These are phyloP conservation scores for Paramecium sexaurelia DNA, from an alignment of 73 alveolate genomes.

Conservation along the genomic window DNA sequence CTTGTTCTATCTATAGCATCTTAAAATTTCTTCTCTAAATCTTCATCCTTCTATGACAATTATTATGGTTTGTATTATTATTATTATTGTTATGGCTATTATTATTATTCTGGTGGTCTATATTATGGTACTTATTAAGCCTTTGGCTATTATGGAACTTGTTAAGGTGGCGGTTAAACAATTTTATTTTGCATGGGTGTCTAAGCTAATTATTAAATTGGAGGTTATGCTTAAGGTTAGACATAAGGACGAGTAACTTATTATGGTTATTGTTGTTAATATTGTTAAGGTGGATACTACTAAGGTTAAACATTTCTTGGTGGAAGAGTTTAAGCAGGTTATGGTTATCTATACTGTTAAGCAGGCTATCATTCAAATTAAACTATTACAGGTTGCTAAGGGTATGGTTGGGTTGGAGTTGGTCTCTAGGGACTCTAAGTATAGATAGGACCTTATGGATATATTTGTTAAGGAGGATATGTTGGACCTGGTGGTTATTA, in stretches of 20 bases:
- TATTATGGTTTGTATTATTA: constrained; percentile 4
- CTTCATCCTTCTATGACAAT: background rate
- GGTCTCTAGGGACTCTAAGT: background rate
- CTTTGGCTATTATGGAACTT: background rate
- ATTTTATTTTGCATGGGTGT: background rate
- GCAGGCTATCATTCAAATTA: background rate
- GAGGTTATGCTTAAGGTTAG: background rate
- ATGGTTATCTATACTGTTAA: background rate
- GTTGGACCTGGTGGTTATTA: background rate
- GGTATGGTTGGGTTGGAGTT: background rate
- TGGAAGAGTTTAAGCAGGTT: background rate
- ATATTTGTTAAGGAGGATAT: background rate
- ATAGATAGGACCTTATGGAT: background rate
- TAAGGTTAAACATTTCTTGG: background rate
- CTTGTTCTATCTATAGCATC: constrained; percentile 39
- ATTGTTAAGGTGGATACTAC: background rate
- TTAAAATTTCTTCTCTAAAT: constrained; percentile 36
- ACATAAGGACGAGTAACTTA: background rate
- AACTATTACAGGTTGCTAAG: background rate
- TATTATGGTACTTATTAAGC: background rate
- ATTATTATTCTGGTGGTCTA: constrained; percentile 2
- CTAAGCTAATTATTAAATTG: background rate
- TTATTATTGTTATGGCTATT: background rate
- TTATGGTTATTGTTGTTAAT: background rate
- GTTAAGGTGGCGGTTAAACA: background rate